Evolutionary conservation across 495 filamentous ascomycete species (phyloP), one percentile per base, ranked within the genome.

Genomic region (Arthonia radiata): DNA sequence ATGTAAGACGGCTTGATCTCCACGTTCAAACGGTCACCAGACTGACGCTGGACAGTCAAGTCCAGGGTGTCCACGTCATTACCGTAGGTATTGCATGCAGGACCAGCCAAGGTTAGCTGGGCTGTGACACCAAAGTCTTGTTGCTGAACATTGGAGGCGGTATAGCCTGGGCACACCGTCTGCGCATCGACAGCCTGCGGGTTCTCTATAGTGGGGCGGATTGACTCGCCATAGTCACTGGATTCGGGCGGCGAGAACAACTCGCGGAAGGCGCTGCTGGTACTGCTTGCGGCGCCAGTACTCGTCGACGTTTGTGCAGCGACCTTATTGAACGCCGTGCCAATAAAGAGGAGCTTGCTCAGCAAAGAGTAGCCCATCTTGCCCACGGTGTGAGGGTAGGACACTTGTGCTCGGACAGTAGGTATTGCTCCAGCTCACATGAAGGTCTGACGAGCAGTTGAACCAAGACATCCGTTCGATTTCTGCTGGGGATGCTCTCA

Each of bases 201-300:
- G 35, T 82, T 75, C 23, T 66, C 37, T 39, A 82, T 61, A 38
- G 79, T 76, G 18, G 78, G 71, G 15, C 79, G 46, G 18, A 79
- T 33, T 11, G 55, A 49, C 12, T 46, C 56, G 21, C 72, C 73
- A 18, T 46, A 29, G 31, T 68, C 60, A 5, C 57, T 63, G 19
- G 43, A 39, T 9, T 64, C 49, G 5, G 71, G 68, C 5, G 74
- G 50, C 2, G 63, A 67, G 43, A 60, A 69, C 7, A 24, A 21
- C 3, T 32, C 30, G 6, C 26, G 25, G 30, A 31, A 43, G 4
- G 34, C 33, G 6, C 29, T 37, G 7, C 31, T 26, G 2, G 34
- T 33, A 16, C 40, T 37, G 27, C 32, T 36, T 5, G 35, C 35
- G 2, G 37, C 37, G 15, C 14, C 27, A n/a, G 18, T 26, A 5